These are phyloP conservation scores for Cucurbita argyrosperma DNA, from an alignment of 306 rosid genomes.

Conservation along the genomic window DNA sequence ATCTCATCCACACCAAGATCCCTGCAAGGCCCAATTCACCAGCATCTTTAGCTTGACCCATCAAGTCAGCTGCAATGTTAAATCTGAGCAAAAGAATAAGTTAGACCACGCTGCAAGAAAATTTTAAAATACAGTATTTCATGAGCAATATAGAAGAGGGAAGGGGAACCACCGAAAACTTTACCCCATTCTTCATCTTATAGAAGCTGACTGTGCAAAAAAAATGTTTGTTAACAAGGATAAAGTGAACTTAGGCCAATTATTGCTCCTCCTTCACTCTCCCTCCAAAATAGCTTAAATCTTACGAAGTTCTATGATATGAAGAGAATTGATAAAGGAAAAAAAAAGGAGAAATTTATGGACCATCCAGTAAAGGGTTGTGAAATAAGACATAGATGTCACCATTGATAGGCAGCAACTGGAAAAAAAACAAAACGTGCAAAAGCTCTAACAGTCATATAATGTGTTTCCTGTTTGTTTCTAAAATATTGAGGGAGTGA, in stretches of 20 bases:
- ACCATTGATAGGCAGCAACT: not conserved
- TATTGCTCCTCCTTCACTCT: not conserved
- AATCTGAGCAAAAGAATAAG: slow-evolving; percentile 41
- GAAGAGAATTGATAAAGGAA: not conserved
- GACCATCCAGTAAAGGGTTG: not conserved
- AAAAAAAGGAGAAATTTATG: not conserved
- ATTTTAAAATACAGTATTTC: not conserved
- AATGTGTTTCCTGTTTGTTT: not conserved
- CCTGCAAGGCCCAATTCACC: slow-evolving; percentile 75
- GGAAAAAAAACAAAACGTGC: not conserved
- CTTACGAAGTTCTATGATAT: not conserved
- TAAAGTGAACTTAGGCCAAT: not conserved
- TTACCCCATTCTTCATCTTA: not conserved
- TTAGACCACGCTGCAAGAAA: not conserved
- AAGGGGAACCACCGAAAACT: not conserved
- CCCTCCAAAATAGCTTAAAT: not conserved
- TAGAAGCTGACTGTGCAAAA: not conserved
- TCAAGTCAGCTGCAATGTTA: slow-evolving; percentile 88
- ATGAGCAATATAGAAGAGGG: not conserved
- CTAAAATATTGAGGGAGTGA: not conserved
- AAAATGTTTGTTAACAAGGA: not conserved
- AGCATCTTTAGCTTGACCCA: slow-evolving; percentile 57
- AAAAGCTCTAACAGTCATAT: not conserved
- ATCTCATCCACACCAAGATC: slow-evolving; percentile 95
- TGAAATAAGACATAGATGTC: not conserved